phyloP scores from a whole-genome alignment of 805 yeast genomes.

The Kregervanrija fluxuum region DNA sequence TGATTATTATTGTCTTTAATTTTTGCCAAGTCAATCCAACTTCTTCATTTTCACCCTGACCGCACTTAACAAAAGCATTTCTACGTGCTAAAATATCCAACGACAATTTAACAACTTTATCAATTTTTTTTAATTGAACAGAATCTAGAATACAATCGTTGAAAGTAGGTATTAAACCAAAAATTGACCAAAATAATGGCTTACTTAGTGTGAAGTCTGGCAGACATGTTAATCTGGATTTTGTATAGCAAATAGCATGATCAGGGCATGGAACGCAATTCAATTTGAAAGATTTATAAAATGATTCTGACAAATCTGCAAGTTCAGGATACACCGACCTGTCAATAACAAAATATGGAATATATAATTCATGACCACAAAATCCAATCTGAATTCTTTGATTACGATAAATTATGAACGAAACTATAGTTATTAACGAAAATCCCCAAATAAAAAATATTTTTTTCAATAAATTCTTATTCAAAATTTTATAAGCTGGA shows the following conservation, averaged over 20 bases:
- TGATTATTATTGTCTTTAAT: slow-evolving; percentile 48
- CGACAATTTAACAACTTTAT: slow-evolving; percentile 58
- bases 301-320: slow-evolving; percentile 22
- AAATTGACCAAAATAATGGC: slow-evolving; percentile 45
- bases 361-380: slow-evolving; percentile 58
- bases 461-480: slow-evolving; percentile 6
- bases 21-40: slow-evolving; percentile 51
- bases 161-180: slow-evolving; percentile 53
- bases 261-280: slow-evolving; percentile 74
- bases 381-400: slow-evolving; percentile 63
- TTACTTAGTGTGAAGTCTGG: slow-evolving; percentile 52
- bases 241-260: slow-evolving; percentile 68
- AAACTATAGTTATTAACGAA: slow-evolving; percentile 1
- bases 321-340: slow-evolving; percentile 6
- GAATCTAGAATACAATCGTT: slow-evolving; percentile 74
- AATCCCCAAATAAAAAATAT: slow-evolving; percentile 11
- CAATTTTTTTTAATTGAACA: slow-evolving; percentile 60
- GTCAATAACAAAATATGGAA: slow-evolving; percentile 25
- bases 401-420: slow-evolving; percentile 32
- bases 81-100: slow-evolving; percentile 59
- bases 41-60: slow-evolving; percentile 25
- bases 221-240: slow-evolving; percentile 59
- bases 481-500: neutral
- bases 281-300: slow-evolving; percentile 50
- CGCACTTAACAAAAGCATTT: slow-evolving; percentile 52